Conservation (phyloP, 176 grass and related monocot genomes). For the Zoysia pacifica region DNA sequence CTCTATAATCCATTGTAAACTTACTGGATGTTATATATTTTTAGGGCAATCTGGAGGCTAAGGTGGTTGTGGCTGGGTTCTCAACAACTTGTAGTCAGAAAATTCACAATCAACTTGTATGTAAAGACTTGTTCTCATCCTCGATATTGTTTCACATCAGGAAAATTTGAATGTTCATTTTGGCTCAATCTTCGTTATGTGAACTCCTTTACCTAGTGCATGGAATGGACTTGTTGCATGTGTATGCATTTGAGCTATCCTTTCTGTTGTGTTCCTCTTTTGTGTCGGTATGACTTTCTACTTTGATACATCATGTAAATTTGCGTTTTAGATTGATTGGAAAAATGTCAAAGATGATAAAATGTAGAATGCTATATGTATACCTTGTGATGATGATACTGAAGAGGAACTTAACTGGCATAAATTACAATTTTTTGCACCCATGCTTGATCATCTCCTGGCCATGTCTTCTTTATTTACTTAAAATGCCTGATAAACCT, state of each 20-base stretch:
- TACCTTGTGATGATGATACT: constrained; percentile 1
- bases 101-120: constrained; percentile 98
- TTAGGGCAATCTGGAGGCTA: constrained; percentile 87
- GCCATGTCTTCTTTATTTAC: background rate
- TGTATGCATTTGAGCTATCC: background rate
- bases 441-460: constrained; percentile 19
- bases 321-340: constrained; percentile 16
- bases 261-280: constrained; percentile 12
- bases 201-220: background rate
- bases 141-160: background rate
- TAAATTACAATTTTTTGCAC: background rate
- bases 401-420: constrained; percentile 16
- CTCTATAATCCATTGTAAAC: constrained; percentile 19
- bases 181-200: constrained; percentile 10
- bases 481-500: constrained; percentile 26
- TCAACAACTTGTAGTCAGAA: constrained; percentile 98
- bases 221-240: background rate
- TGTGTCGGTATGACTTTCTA: background rate
- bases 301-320: constrained; percentile 10
- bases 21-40: constrained; percentile 48
- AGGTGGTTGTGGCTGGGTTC: constrained; percentile 85
- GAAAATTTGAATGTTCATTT: constrained; percentile 26
- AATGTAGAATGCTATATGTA: background rate
- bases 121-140: constrained; percentile 33
- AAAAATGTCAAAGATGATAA: too few species aligned